Conservation (phyloP, 805 yeast species). For the Schwanniomyces sp. region DNA sequence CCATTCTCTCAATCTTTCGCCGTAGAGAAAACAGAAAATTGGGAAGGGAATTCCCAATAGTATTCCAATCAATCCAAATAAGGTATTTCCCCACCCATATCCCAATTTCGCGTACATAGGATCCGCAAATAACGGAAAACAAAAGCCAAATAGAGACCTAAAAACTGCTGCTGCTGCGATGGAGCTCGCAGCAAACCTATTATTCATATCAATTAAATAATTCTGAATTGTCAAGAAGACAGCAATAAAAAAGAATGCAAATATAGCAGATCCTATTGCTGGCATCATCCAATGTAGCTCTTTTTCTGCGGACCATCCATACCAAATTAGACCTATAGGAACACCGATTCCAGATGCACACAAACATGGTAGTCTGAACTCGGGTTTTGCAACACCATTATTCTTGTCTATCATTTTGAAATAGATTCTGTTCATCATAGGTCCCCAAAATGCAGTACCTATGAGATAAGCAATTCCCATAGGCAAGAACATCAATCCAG, state of each 20-base stretch:
- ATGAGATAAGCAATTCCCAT: slow-evolving; percentile 54
- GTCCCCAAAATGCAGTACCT: slow-evolving; percentile 52
- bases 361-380: slow-evolving; percentile 55
- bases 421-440: slow-evolving; percentile 42
- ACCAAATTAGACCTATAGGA: slow-evolving; percentile 65
- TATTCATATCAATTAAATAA: slow-evolving; percentile 71
- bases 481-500: slow-evolving; percentile 61
- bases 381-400: slow-evolving; percentile 60
- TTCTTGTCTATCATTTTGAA: slow-evolving; percentile 36
- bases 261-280: slow-evolving; percentile 56
- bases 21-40: slow-evolving; percentile 52
- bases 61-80: slow-evolving; percentile 58
- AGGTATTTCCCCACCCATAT: slow-evolving; percentile 71
- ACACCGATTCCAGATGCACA: slow-evolving; percentile 50
- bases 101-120: slow-evolving; percentile 57
- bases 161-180: slow-evolving; percentile 68
- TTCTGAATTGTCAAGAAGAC: slow-evolving; percentile 69
- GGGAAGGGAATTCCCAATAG: slow-evolving; percentile 71
- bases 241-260: slow-evolving; percentile 58
- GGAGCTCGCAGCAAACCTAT: slow-evolving; percentile 66
- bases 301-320: slow-evolving; percentile 69
- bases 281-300: slow-evolving; percentile 64
- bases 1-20: slow-evolving; percentile 59
- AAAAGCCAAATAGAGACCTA: slow-evolving; percentile 66
- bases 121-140: slow-evolving; percentile 65